Evolutionary conservation across 768 basidiomycete genomes (phyloP), one percentile per base, ranked within the genome.

Genomic region (Boletellus emodensis): DNA sequence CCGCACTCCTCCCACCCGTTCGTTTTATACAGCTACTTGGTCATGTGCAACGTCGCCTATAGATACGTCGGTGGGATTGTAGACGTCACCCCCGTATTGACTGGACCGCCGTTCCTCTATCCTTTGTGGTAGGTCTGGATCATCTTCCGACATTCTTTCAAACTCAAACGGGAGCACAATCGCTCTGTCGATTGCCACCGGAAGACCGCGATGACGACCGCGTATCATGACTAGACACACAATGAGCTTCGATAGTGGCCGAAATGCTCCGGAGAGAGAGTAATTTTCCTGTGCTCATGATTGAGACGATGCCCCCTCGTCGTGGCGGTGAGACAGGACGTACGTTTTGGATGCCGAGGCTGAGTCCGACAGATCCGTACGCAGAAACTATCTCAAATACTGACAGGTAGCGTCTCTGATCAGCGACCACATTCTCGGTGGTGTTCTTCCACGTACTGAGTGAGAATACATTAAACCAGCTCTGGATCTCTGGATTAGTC

Each of bases 191-290:
- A 94, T 91, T 9, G 90, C 91, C 18, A 89, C 85, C 0, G 90
- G 90, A 7, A 93, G 72, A 34, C 91, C 90, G 41, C 94, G 85
- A 67, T 97, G 94, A 12, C 92, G 81, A 8, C 94, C 93, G 50
- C 96, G 87, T 53, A 99, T 78, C 91, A 98, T 98, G 57, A 98
- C 92, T 10, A 80, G 66, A 61, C 83, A 85, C 24, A 97, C 58
- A 49, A 98, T 83, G 33, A 98, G 77, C 67, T 98, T 98, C 0
- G 93, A 94, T 6, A 96, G 68, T 0, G 86, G 80, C 13, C 77
- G 73, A 51, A 94, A 83, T 10, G 85, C 81, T 2, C 92, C 94
- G 6, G 82, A 81, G 47, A 97, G 78, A 0, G 90, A 90, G 59
- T 82, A 90, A 63, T 88, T 87, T 63, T 80, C 75, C 93, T 96